Conservation (phyloP, 345 rosid species). For the Aurinia saxatilis region DNA sequence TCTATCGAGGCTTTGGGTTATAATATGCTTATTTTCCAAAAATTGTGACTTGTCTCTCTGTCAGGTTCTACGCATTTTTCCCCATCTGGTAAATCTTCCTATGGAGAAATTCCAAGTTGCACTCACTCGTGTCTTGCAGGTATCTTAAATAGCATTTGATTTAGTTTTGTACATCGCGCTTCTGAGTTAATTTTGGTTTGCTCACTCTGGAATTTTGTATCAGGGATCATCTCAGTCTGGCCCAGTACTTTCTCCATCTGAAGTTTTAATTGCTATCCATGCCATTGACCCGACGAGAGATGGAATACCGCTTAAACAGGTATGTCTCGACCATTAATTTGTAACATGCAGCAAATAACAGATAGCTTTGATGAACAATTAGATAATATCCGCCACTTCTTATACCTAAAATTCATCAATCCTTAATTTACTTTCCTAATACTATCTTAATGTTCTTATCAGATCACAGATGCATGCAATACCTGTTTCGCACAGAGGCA, state of each 20-base stretch:
- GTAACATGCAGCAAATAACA: background rate
- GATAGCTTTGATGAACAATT: background rate
- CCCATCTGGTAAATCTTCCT: conserved; percentile 74
- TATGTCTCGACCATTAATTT: conserved; percentile 9
- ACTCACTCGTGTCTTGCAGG: conserved; percentile 72
- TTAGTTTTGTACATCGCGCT: background rate
- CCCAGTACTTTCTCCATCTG: conserved; percentile 69
- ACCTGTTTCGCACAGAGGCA: conserved; percentile 85
- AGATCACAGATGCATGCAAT: conserved; percentile 96
- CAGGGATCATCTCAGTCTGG: conserved; percentile 76
- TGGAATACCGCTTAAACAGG: conserved; percentile 93
- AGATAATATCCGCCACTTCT: background rate
- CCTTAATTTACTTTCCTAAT: conserved; percentile 6
- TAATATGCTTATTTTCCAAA: background rate
- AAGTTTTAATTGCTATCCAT: conserved; percentile 80
- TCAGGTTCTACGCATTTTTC: conserved; percentile 63
- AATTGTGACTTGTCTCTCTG: conserved; percentile 6
- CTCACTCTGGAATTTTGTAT: conserved; percentile 15
- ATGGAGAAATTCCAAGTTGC: conserved; percentile 75
- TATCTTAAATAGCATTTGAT: conserved; percentile 25
- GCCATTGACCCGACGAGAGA: conserved; percentile 88
- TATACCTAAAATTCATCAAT: background rate
- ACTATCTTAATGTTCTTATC: conserved; percentile 25
- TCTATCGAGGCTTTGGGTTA: background rate
- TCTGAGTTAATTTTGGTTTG: conserved; percentile 2